Conservation (phyloP, 2,329 filamentous ascomycete genomes). For the Diaporthe caulivora region DNA sequence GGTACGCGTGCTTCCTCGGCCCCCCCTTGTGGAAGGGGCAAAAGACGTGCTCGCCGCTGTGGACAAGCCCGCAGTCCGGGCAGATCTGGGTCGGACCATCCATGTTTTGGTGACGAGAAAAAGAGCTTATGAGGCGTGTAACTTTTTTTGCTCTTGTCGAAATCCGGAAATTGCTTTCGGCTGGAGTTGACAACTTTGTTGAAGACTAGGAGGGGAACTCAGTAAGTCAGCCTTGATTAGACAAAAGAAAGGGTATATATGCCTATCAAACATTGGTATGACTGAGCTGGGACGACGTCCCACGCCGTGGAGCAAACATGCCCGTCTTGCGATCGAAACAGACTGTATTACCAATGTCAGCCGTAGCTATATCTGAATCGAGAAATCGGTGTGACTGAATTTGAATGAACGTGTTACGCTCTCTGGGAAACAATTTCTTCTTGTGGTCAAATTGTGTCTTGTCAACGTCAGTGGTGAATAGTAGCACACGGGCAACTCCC, state of each 20-base stretch:
- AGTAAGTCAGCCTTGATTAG: no score
- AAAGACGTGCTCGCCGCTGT: constrained; percentile 24
- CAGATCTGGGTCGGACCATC: constrained; percentile 8
- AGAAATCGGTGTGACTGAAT: not conserved
- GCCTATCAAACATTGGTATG: not conserved
- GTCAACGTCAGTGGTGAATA: not conserved
- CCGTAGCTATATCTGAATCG: not conserved
- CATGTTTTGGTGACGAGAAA: no score
- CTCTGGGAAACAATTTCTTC: not conserved
- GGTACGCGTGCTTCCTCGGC: not conserved
- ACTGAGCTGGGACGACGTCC: not conserved
- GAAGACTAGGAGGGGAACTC: fast-evolving
- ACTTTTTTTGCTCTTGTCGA: not conserved
- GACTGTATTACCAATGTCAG: not conserved
- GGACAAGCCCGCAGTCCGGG: constrained; percentile 22
- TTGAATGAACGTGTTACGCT: not conserved
- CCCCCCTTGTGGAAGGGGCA: constrained; percentile 8
- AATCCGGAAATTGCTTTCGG: not conserved
- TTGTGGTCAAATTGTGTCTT: not conserved
- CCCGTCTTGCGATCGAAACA: not conserved
- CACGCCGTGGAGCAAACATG: not conserved
- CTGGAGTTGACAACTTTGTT: no score
- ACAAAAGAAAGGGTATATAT: constrained; percentile 4
- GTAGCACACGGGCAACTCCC: not conserved
- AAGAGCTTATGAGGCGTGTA: not conserved